Evolutionary conservation across 257 asterid genomes (phyloP).

Genomic region (Fraxinus excelsior): DNA sequence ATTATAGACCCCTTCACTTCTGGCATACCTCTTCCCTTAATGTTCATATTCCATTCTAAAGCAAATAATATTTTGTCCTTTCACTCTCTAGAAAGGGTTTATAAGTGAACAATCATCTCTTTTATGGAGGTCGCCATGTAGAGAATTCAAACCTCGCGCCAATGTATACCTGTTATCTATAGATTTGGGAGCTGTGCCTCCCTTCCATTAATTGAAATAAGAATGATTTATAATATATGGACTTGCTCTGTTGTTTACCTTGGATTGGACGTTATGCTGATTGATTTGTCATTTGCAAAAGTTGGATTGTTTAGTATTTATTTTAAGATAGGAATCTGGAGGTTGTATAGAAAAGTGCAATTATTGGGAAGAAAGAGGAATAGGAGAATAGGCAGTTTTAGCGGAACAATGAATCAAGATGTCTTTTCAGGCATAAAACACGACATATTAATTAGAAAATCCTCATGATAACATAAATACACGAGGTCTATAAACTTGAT

Average conservation of each 20-base stretch:
- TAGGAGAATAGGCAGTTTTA: neutral
- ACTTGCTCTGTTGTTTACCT: neutral
- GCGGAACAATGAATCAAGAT: neutral
- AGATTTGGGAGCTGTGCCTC: neutral
- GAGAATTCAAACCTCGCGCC: neutral
- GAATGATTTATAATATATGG: neutral
- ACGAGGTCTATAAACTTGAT: neutral
- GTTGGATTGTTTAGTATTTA: neutral
- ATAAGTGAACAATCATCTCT: neutral
- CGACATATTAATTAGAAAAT: neutral
- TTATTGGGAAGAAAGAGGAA: neutral
- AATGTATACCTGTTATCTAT: neutral
- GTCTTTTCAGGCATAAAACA: neutral
- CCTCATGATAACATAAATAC: neutral
- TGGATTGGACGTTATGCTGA: neutral
- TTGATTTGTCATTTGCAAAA: neutral
- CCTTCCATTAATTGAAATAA: neutral
- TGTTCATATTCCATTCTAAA: neutral
- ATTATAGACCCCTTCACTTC: neutral
- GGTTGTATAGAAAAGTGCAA: neutral
- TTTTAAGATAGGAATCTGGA: neutral
- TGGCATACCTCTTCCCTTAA: neutral
- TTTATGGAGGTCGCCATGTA: neutral
- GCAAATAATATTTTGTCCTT: neutral
- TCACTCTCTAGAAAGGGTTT: neutral